A percentile compares a stretch with the other conserved stretches of the same genome.
phyloP scores from a whole-genome alignment of 169 alveolate genomes.

The Plasmodium ovale region DNA sequence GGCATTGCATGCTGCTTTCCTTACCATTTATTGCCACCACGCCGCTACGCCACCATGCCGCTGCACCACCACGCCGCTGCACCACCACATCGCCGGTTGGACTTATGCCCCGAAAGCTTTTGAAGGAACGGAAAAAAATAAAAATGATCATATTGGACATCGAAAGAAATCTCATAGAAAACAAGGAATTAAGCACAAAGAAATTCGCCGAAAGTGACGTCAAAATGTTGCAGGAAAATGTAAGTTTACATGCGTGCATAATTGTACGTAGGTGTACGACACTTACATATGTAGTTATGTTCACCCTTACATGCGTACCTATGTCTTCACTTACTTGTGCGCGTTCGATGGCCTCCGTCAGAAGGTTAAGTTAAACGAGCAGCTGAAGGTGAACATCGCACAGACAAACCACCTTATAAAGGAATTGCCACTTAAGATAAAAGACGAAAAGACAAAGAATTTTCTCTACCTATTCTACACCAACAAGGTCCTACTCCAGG shows the following conservation, averaged over 20 bases:
- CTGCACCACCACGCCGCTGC: neutral
- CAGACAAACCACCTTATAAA: slow-evolving; percentile 40
- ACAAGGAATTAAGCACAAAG: slow-evolving; percentile 12
- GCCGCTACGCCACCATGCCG: too few species aligned
- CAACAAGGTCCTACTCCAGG: slow-evolving; percentile 44
- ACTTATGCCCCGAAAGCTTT: slow-evolving; percentile 8
- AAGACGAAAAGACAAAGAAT: slow-evolving; percentile 37
- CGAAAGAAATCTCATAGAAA: slow-evolving; percentile 24
- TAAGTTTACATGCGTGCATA: neutral
- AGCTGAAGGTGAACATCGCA: slow-evolving; percentile 10
- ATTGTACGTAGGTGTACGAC: neutral
- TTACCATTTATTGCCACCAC: neutral
- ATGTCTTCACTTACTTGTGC: neutral
- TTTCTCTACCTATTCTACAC: slow-evolving; percentile 41
- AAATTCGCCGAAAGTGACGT: neutral
- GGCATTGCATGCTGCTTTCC: neutral
- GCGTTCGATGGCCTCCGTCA: neutral
- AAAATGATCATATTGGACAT: slow-evolving; percentile 20
- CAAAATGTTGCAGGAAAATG: slow-evolving; percentile 22
- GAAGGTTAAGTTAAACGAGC: slow-evolving; percentile 26
- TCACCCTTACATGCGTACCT: neutral
- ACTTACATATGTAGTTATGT: neutral
- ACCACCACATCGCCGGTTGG: neutral
- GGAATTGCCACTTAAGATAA: slow-evolving; percentile 21
- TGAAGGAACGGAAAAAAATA: slow-evolving; percentile 39